Base-by-base conservation (phyloP, 208 protist species). In the Vickermania spadyakhi region DNA sequence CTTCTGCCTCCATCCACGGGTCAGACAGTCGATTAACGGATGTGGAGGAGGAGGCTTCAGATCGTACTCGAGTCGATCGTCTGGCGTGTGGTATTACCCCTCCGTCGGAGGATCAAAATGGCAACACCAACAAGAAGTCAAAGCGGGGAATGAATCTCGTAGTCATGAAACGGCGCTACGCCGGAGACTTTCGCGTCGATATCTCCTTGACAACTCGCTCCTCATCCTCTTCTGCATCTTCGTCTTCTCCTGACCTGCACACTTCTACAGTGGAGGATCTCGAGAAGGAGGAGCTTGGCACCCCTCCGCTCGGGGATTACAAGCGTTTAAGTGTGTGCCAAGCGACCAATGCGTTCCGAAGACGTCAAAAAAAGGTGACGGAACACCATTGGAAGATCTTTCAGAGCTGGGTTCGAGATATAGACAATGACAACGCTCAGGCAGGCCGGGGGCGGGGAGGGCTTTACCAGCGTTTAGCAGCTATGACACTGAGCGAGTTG, bases 271-370 rank as follows among this genome's bases (percentile, higher is more conserved):
- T 7, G 11, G 36, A 45, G 36, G 18, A 45, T 18, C 7, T 45
- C 36, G 36, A 45, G 18, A 59, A 60, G 26, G 28, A 27, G n/a
- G 52, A 25, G 13, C 26, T 54, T 56, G 27, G 31, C n/a, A 23
- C 62, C 65, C n/a, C 29, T 52, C 2, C 66, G 77, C 28, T 56
- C 68, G 28, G 63, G 74, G 13, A 64, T 49, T 84, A 81, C 65
- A 70, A 74, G 52, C 60, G 70, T 7, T 59, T 93, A 2, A 70
- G 73, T 26, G 78, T 75, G 18, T 93, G 86, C 61, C 86, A 93
- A 66, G 72, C 89, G 57, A 86, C 77, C 31, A 93, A 93, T 66
- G 55, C 63, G 21, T 88, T 93, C 58, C 79, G 86, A 27, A 64
- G 64, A 23, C 73, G 86, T 25, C 71, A 84, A 28, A 93, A 93